Conservation (phyloP, 345 rosid genomes). For the Citrus trifoliata region DNA sequence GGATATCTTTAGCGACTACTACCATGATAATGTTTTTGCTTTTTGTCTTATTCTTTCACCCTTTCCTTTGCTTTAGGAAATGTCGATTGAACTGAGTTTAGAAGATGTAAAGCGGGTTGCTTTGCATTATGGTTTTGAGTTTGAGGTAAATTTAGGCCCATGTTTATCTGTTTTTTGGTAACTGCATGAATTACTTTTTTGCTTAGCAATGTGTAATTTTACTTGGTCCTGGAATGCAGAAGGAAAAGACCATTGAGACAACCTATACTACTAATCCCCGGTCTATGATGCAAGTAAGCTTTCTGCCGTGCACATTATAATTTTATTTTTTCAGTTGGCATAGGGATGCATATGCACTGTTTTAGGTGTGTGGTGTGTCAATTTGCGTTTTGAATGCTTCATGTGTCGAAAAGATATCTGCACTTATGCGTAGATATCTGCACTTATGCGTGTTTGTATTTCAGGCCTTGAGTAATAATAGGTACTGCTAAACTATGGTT, state of each 20-base stretch:
- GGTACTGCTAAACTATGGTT: neutral
- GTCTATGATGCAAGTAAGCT: slow-evolving; percentile 92
- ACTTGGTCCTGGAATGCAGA: slow-evolving; percentile 44
- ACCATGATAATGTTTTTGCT: neutral
- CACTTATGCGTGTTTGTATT: neutral
- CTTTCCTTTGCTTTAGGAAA: slow-evolving; percentile 45
- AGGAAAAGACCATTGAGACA: slow-evolving; percentile 72
- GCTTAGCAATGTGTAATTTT: neutral
- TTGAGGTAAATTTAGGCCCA: slow-evolving; percentile 46
- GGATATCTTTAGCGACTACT: neutral
- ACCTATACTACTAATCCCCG: slow-evolving; percentile 81
- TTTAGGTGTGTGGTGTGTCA: neutral
- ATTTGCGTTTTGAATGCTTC: neutral
- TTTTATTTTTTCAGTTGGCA: neutral
- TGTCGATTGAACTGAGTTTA: slow-evolving; percentile 94
- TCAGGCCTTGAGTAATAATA: neutral
- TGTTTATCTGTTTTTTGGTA: neutral
- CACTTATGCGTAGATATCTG: neutral
- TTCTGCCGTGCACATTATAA: neutral
- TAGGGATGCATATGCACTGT: neutral
- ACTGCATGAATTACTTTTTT: neutral
- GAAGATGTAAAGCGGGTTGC: slow-evolving; percentile 92
- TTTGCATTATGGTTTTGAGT: slow-evolving; percentile 63
- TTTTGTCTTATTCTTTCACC: neutral
- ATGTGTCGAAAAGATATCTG: neutral